These are phyloP conservation scores for Bathelium albidoporum DNA, from an alignment of 495 filamentous ascomycete species.

Conservation along the genomic window DNA sequence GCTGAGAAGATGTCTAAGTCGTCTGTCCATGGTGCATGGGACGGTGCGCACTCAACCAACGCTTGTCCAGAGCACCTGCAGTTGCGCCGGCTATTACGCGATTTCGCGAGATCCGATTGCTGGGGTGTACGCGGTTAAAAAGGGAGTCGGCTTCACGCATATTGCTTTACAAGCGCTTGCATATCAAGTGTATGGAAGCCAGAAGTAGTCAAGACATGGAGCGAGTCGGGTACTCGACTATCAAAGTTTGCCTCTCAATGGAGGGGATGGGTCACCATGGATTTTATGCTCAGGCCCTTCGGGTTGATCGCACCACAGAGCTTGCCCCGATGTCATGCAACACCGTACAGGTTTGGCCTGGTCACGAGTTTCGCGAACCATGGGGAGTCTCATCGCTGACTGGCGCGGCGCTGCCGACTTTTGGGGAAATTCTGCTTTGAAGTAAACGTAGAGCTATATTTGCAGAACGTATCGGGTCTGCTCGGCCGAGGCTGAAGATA, in stretches of 20 bases:
- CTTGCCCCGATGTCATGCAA: background rate
- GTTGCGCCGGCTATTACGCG: background rate
- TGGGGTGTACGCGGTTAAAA: background rate
- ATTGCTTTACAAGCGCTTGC: background rate
- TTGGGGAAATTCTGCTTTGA: background rate
- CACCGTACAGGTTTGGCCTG: background rate
- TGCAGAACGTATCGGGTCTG: background rate
- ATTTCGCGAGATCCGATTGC: background rate
- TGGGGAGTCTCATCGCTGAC: background rate
- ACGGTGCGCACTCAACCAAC: no score
- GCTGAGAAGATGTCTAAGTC: no score
- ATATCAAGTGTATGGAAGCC: no score
- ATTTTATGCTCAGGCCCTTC: background rate
- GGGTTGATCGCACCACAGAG: background rate
- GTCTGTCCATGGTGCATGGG: no score
- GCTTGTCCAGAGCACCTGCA: background rate
- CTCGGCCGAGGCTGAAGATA: background rate
- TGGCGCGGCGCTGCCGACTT: background rate
- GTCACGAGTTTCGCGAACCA: background rate
- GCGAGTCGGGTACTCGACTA: no score
- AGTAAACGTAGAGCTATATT: background rate
- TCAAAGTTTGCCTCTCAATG: background rate
- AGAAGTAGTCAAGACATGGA: no score
- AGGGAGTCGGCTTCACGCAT: background rate
- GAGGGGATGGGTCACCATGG: background rate